Base-by-base conservation (phyloP, 306 rosid species). In the Astragalus glycyphyllos region DNA sequence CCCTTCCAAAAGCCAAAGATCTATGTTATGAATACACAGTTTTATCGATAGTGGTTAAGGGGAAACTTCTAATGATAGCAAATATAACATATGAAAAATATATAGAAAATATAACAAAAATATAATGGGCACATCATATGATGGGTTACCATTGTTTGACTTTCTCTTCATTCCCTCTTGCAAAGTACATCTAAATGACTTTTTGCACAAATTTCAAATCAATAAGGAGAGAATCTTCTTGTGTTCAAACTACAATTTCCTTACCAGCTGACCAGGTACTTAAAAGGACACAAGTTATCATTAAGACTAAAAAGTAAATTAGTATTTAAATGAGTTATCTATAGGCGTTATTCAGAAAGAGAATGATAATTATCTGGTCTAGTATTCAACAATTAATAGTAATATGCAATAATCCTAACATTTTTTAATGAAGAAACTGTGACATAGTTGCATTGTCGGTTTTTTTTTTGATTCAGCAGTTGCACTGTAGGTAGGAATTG, bases 221-320 rank as follows among this genome's bases (percentile, higher is more conserved):
- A 45, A 9, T 35, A 5, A 1, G 49, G 14, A 44, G 37, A 58
- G 79, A 60, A 79, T 79, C 63, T 72, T 56, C 57, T 50, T 65
- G 69, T 72, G 82, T 79, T 79, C 82, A 72, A 16, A 79, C 75
- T 29, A 14, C 7, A 5, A 63, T 71, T 72, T 41, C 74, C 49
- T 23, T n/a, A 37, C 47, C 12, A 0, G 2, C 8, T 34, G 4
- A 59, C 49, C 56, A 69, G 11, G 34, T 16, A 53, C 11, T 35
- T 7, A 63, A 72, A 50, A 23, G 47, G 50, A 72, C 69, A 58
- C 76, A 53, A 38, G 5, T 2, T 13, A 65, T 49, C 20, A 7
- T 48, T 72, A 15, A 51, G 61, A 59, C 42, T 10, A n/a, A 29
- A 57, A 49, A 0, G 26, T 15, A 44, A 56, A 40, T n/a, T 56